Conservation (phyloP, 2,329 filamentous ascomycete species). For the Pseudocercospora fijiensis region DNA sequence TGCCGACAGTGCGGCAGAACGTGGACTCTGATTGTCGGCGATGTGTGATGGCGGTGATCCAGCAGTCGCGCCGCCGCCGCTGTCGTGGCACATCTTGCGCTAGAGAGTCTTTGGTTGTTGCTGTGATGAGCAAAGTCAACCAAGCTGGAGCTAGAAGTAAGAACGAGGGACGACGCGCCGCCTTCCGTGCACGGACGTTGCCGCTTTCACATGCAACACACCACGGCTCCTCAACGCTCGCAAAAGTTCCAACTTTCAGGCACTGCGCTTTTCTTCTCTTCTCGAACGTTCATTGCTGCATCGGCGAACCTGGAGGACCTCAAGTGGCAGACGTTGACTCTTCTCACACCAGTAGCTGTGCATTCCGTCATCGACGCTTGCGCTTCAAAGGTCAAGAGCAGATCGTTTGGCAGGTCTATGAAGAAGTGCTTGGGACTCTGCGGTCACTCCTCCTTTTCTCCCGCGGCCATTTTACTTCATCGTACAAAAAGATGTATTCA, state of each 20-base stretch:
- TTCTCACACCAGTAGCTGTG: too few species aligned
- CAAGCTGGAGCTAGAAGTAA: neutral
- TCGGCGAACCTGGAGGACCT: neutral
- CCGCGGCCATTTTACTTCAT: too few species aligned
- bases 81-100: neutral
- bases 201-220: neutral
- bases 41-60: neutral
- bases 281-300: too few species aligned
- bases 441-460: too few species aligned
- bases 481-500: too few species aligned
- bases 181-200: neutral
- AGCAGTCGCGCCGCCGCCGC: neutral
- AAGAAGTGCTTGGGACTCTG: too few species aligned
- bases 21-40: neutral
- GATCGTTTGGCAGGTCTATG: too few species aligned
- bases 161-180: neutral
- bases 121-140: neutral
- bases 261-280: neutral
- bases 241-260: neutral
- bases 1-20: accelerated
- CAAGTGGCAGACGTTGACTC: neutral
- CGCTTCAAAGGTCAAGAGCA: too few species aligned
- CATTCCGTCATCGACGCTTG: too few species aligned
- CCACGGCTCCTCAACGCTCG: neutral
- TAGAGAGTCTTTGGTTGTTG: neutral